These are phyloP conservation scores for Diplodia corticola DNA, from an alignment of 2,329 filamentous ascomycete species.

Conservation along the genomic window DNA sequence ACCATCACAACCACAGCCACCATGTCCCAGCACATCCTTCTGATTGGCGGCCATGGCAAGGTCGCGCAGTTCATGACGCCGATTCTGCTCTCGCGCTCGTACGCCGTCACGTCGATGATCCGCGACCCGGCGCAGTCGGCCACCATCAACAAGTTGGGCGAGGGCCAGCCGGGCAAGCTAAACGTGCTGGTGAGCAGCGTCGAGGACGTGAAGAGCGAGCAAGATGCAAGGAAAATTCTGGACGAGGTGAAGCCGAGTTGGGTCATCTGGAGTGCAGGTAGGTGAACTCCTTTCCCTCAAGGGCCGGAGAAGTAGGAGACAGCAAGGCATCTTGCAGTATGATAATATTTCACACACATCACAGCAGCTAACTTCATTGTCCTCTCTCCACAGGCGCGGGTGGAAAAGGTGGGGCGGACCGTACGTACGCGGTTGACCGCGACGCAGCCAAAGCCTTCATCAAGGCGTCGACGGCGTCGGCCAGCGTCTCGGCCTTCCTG, in stretches of 20 bases:
- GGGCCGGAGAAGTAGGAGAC: not conserved
- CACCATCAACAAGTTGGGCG: constrained; percentile 63
- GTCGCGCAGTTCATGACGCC: constrained; percentile 73
- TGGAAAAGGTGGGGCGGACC: constrained; percentile 53
- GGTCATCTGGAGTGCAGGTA: constrained; percentile 68
- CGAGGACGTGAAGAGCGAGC: constrained; percentile 66
- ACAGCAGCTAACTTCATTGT: not conserved
- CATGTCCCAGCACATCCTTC: constrained; percentile 54
- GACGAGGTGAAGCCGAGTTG: constrained; percentile 63
- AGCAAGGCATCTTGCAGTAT: not conserved
- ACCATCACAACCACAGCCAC: not conserved
- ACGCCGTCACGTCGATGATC: constrained; percentile 77
- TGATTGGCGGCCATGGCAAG: constrained; percentile 82
- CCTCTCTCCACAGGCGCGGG: constrained; percentile 49
- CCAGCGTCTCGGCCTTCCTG: constrained; percentile 54
- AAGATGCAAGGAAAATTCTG: constrained; percentile 63
- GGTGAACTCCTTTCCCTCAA: constrained; percentile 26
- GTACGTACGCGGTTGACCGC: constrained; percentile 56
- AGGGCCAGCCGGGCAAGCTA: constrained; percentile 62
- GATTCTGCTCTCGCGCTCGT: constrained; percentile 70
- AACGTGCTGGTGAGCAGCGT: constrained; percentile 70
- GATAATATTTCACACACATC: not conserved
- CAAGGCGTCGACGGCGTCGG: constrained; percentile 47
- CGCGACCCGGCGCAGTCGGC: constrained; percentile 68
- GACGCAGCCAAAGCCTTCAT: constrained; percentile 58